phyloP scores from a whole-genome alignment of 1,284 basidiomycete species.

The Leccinum angustisporum region DNA sequence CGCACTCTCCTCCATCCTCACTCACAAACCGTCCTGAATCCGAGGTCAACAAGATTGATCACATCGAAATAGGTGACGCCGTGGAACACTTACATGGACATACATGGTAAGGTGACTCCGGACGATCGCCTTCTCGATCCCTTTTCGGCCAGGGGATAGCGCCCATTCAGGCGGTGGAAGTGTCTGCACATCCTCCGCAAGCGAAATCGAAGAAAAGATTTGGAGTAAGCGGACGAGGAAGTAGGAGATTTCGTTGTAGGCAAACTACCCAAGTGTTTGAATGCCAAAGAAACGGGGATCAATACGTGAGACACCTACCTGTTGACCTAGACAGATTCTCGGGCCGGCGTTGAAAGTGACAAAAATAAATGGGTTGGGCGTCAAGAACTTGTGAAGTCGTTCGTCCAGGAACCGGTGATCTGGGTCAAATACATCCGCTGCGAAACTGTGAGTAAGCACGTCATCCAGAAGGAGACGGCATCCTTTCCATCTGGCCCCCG shows the following conservation, averaged over 20 bases:
- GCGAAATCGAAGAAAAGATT: constrained; percentile 33
- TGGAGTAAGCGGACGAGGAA: constrained; percentile 44
- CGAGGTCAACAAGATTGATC: not conserved
- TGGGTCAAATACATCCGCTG: constrained; percentile 40
- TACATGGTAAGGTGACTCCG: constrained; percentile 55
- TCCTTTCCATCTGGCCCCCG: constrained; percentile 43
- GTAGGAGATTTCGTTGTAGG: constrained; percentile 44
- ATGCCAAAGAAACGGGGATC: not conserved
- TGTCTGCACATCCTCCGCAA: constrained; percentile 41
- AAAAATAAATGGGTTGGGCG: constrained; percentile 40
- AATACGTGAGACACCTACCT: constrained; percentile 27
- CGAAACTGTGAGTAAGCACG: not conserved
- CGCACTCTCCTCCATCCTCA: constrained; percentile 16
- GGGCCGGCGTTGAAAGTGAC: constrained; percentile 44
- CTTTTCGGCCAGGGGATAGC: constrained; percentile 21
- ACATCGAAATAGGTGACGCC: too few species aligned
- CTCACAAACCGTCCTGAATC: constrained; percentile 19
- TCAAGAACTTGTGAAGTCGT: constrained; percentile 31
- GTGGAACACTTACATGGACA: constrained; percentile 29
- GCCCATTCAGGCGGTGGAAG: constrained; percentile 35
- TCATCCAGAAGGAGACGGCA: not conserved
- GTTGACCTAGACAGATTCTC: constrained; percentile 49
- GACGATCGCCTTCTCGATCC: constrained; percentile 33
- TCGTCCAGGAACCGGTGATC: constrained; percentile 42
- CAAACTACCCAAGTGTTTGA: constrained; percentile 32